Evolutionary conservation across 2,329 filamentous ascomycete genomes (phyloP).

Genomic region (Penicillium brevicompactum): DNA sequence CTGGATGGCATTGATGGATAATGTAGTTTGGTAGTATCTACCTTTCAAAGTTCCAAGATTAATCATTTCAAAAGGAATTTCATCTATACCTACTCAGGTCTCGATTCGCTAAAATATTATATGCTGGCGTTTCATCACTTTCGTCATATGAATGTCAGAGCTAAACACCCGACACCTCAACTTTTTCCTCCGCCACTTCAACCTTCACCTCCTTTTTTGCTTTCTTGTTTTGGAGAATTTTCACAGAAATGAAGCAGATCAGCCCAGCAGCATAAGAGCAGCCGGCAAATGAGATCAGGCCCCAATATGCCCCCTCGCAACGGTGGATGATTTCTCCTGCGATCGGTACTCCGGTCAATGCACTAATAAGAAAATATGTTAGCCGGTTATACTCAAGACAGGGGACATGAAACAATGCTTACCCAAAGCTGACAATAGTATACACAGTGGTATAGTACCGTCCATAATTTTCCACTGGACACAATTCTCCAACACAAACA

Average conservation of each 20-base stretch:
- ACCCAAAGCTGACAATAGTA: conserved; percentile 33
- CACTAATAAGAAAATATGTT: conserved; percentile 9
- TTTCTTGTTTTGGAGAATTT: conserved; percentile 7
- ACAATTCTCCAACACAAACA: conserved; percentile 52
- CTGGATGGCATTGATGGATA: too few relatives aligned
- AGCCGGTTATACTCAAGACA: not conserved
- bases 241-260: conserved; percentile 13
- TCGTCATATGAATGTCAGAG: conserved; percentile 13
- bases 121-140: not conserved
- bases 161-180: not conserved
- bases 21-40: too few relatives aligned
- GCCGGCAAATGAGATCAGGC: conserved; percentile 23
- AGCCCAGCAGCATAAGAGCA: conserved; percentile 18
- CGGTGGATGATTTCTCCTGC: conserved; percentile 32
- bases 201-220: conserved; percentile 2
- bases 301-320: conserved; percentile 31
- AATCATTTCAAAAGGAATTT: too few relatives aligned
- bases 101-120: not conserved
- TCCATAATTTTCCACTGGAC: conserved; percentile 44
- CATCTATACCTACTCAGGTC: too few relatives aligned
- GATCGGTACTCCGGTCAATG: conserved; percentile 31
- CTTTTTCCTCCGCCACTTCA: not conserved
- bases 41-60: too few relatives aligned
- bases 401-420: not conserved
- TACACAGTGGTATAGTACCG: conserved; percentile 41